Percentiles rank a stretch among this genome's conserved stretches.
phyloP scores from a whole-genome alignment of 2,329 filamentous ascomycete species.

The Botrytis sinoallii region DNA sequence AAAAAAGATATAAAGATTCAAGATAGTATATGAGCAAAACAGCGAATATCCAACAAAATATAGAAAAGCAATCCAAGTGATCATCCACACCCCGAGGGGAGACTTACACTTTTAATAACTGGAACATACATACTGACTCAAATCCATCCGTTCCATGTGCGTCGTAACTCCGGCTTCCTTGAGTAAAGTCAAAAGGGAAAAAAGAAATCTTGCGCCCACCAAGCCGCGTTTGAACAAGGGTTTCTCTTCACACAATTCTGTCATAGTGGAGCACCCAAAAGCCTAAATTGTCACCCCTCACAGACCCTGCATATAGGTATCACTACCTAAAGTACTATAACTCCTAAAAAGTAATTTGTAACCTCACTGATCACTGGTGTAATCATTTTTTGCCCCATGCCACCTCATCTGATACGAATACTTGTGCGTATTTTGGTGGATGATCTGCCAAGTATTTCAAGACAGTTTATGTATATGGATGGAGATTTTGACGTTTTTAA shows the following conservation, averaged over 20 bases:
- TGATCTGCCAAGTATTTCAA: slow-evolving; percentile 4
- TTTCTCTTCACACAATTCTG: slow-evolving; percentile 1
- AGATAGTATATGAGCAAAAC: background rate
- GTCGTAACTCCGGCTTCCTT: background rate
- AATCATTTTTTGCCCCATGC: slow-evolving; percentile 6
- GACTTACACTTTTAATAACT: slow-evolving; percentile 7
- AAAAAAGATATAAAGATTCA: background rate
- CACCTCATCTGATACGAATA: slow-evolving; percentile 29
- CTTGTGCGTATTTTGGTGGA: slow-evolving; percentile 24
- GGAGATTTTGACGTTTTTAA: background rate
- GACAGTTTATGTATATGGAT: background rate
- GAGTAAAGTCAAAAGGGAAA: slow-evolving; percentile 1
- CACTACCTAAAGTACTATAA: background rate
- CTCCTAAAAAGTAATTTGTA: background rate
- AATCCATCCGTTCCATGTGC: slow-evolving; percentile 7
- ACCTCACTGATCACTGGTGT: background rate
- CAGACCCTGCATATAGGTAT: slow-evolving; percentile 18
- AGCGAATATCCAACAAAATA: background rate
- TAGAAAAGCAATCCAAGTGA: background rate
- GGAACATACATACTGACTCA: background rate
- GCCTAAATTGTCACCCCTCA: slow-evolving; percentile 11
- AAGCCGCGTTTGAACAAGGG: slow-evolving; percentile 13
- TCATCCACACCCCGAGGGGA: background rate
- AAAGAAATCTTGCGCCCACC: slow-evolving; percentile 8
- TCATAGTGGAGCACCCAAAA: slow-evolving; percentile 12